A percentile compares a stretch with the other conserved stretches of the same genome.
Evolutionary conservation across 345 rosid species (phyloP).

Genomic region (Acer negundo): DNA sequence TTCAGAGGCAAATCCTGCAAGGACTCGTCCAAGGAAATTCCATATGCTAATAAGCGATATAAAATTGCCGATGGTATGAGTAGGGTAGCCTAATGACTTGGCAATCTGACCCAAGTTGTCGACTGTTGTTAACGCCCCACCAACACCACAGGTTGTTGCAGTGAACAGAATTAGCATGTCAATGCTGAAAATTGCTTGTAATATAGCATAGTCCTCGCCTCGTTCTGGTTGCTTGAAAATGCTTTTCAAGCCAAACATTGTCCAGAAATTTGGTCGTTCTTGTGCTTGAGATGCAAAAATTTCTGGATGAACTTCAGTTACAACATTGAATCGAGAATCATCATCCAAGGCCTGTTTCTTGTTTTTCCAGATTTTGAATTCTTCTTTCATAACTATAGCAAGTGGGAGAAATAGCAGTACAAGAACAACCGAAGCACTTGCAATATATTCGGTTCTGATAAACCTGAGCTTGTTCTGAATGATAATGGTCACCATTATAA

Average conservation of each 20-base stretch:
- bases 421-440: constrained; percentile 42
- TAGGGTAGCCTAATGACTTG: constrained; percentile 41
- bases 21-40: constrained; percentile 57
- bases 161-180: constrained; percentile 56
- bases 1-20: constrained; percentile 49
- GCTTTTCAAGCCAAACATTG: constrained; percentile 32
- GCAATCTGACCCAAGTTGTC: constrained; percentile 56
- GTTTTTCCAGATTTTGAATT: constrained; percentile 33
- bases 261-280: background rate
- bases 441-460: constrained; percentile 30
- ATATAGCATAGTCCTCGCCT: constrained; percentile 54
- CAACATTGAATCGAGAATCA: constrained; percentile 29
- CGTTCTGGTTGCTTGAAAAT: constrained; percentile 52
- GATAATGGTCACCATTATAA: constrained; percentile 47
- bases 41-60: constrained; percentile 59
- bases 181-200: constrained; percentile 57
- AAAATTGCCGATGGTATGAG: constrained; percentile 41
- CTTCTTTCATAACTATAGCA: constrained; percentile 42
- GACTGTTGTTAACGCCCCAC: constrained; percentile 49
- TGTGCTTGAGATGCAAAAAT: background rate
- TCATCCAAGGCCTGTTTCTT: constrained; percentile 29
- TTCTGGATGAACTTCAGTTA: constrained; percentile 27
- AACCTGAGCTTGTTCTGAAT: constrained; percentile 43
- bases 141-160: constrained; percentile 47
- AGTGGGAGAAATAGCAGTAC: constrained; percentile 42